These are phyloP conservation scores for Phanerochaete sordida DNA, from an alignment of 768 basidiomycete genomes.

Conservation along the genomic window DNA sequence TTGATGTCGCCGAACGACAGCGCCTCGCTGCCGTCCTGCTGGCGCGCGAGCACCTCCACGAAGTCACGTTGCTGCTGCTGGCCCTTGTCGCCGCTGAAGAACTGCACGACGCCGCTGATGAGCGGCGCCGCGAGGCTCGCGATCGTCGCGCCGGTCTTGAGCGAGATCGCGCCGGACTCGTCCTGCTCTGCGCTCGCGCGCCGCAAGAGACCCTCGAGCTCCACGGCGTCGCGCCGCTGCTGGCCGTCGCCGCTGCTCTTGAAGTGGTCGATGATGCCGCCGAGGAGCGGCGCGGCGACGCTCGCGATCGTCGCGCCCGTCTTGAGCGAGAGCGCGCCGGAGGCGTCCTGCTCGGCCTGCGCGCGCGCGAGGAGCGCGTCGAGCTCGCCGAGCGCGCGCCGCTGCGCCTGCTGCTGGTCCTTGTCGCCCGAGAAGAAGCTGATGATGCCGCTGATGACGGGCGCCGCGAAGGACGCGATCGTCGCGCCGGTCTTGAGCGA, in stretches of 20 bases:
- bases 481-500: conserved; percentile 3
- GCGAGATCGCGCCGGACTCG: background rate
- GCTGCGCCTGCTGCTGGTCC: background rate
- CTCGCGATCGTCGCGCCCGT: background rate
- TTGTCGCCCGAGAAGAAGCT: background rate
- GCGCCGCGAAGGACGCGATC: conserved; percentile 1
- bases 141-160: background rate
- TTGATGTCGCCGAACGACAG: conserved; percentile 2
- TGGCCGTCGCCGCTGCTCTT: conserved; percentile 1
- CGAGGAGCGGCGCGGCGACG: background rate
- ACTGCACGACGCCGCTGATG: background rate
- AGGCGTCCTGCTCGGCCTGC: background rate
- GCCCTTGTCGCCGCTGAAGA: background rate
- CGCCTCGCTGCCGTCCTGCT: background rate
- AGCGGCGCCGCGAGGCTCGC: background rate
- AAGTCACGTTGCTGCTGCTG: conserved; percentile 8
- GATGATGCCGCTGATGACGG: conserved; percentile 2
- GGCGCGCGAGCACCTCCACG: background rate
- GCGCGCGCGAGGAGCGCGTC: background rate
- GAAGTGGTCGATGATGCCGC: conserved; percentile 4
- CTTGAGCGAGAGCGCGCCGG: background rate
- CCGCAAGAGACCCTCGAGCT: conserved; percentile 5
- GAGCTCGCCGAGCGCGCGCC: too few species aligned
- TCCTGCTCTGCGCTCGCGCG: background rate
- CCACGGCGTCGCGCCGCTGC: background rate